Evolutionary conservation across 2,329 filamentous ascomycete genomes (phyloP).

Genomic region (Thielaviopsis punctulata): DNA sequence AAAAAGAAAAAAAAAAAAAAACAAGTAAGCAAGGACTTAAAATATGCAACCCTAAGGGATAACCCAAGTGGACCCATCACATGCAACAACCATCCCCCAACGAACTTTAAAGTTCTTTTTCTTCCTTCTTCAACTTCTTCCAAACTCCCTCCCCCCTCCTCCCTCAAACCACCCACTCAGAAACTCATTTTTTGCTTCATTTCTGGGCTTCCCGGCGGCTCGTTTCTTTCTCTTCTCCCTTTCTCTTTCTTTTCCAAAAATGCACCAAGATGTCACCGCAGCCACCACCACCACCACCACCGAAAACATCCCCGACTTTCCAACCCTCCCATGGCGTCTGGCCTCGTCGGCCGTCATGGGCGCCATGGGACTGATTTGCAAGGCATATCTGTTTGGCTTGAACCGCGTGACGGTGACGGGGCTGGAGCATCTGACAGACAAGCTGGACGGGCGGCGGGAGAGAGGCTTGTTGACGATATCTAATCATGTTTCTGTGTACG

Average conservation of each 20-base stretch:
- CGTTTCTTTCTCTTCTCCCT: too few species aligned
- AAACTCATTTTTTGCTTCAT: not conserved
- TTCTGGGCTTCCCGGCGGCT: too few species aligned
- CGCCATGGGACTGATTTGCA: slow-evolving; percentile 50
- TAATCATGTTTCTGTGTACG: slow-evolving; percentile 26
- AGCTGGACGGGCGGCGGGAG: slow-evolving; percentile 55
- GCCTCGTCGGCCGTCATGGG: slow-evolving; percentile 62
- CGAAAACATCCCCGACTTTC: slow-evolving; percentile 24
- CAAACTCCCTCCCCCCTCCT: not conserved
- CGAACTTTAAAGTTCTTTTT: not conserved
- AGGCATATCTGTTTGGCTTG: slow-evolving; percentile 57
- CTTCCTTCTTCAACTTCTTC: not conserved
- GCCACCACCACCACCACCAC: too few species aligned
- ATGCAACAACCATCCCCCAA: too few species aligned
- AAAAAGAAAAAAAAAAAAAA: not conserved
- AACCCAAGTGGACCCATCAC: too few species aligned
- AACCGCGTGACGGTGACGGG: slow-evolving; percentile 64
- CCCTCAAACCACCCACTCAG: not conserved
- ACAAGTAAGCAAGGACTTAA: not conserved
- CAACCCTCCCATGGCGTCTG: slow-evolving; percentile 51
- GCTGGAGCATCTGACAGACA: slow-evolving; percentile 53
- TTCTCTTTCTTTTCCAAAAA: not conserved
- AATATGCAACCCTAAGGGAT: not conserved
- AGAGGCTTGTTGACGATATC: slow-evolving; percentile 64
- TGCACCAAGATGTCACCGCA: not conserved